These are phyloP conservation scores for Fistulinella cinereoalba DNA, from an alignment of 1,284 basidiomycete species.

Conservation along the genomic window DNA sequence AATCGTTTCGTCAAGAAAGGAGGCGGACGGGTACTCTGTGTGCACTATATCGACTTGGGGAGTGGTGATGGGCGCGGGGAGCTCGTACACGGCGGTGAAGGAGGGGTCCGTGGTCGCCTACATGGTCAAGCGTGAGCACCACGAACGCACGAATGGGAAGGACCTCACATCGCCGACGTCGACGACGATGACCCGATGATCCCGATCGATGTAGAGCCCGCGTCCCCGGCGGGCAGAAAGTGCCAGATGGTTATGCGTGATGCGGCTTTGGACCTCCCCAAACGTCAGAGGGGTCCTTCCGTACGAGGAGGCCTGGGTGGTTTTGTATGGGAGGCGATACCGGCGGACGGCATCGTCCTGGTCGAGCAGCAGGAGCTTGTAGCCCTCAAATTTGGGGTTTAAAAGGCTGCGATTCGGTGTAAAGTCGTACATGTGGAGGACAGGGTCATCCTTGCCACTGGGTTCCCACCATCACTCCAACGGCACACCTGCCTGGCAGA, in stretches of 20 bases:
- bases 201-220: slow-evolving; percentile 70
- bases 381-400: slow-evolving; percentile 85
- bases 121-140: slow-evolving; percentile 30
- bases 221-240: slow-evolving; percentile 45
- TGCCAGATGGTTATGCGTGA: slow-evolving; percentile 81
- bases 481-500: too few species aligned
- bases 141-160: slow-evolving; percentile 3
- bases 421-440: slow-evolving; percentile 37
- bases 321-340: slow-evolving; percentile 49
- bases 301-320: slow-evolving; percentile 61
- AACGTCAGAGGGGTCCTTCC: slow-evolving; percentile 63
- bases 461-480: too few species aligned
- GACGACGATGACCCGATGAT: slow-evolving; percentile 63
- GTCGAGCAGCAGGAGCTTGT: slow-evolving; percentile 63
- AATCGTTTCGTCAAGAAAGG: slow-evolving; percentile 49
- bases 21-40: slow-evolving; percentile 76
- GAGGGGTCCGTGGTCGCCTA: slow-evolving; percentile 51
- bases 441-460: too few species aligned
- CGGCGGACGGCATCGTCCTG: slow-evolving; percentile 54
- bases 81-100: slow-evolving; percentile 56
- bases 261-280: slow-evolving; percentile 79
- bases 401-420: slow-evolving; percentile 47
- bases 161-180: slow-evolving; percentile 54
- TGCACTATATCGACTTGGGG: slow-evolving; percentile 38
- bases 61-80: slow-evolving; percentile 52